Evolutionary conservation across 768 basidiomycete genomes (phyloP).

Genomic region (Hydnum rufescens): DNA sequence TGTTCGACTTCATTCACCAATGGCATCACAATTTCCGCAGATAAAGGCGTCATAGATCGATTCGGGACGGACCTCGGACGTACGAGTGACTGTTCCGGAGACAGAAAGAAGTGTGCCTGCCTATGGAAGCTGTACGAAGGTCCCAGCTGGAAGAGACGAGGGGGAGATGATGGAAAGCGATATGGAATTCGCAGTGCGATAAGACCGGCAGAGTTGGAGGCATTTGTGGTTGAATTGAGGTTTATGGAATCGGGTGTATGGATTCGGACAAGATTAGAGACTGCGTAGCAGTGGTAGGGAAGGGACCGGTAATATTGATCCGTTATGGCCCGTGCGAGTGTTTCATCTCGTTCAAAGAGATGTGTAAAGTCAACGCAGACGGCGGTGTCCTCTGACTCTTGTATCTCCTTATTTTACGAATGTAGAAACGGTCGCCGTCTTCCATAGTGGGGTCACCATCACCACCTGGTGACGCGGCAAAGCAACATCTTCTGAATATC

Average conservation of each 20-base stretch:
- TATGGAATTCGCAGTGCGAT: constrained; percentile 83
- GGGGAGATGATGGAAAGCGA: constrained; percentile 90
- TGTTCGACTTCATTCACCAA: constrained; percentile 90
- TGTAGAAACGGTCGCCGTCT: neutral
- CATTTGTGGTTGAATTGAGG: constrained; percentile 75
- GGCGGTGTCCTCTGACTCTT: constrained; percentile 83
- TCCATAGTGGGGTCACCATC: constrained; percentile 29
- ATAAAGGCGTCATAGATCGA: constrained; percentile 82
- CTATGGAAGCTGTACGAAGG: constrained; percentile 81
- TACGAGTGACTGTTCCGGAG: constrained; percentile 91
- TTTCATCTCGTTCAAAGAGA: constrained; percentile 73
- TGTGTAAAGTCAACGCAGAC: constrained; percentile 94
- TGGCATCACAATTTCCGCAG: constrained; percentile 72
- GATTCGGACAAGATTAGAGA: constrained; percentile 73
- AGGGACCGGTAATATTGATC: constrained; percentile 94
- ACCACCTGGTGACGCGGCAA: constrained; percentile 64
- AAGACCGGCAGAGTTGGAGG: constrained; percentile 69
- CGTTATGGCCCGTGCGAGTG: constrained; percentile 82
- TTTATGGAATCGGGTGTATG: constrained; percentile 90
- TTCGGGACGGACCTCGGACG: constrained; percentile 93
- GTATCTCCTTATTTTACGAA: constrained; percentile 38
- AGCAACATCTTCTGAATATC: constrained; percentile 67
- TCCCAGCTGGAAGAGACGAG: constrained; percentile 89
- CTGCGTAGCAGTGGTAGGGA: constrained; percentile 78
- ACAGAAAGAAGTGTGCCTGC: constrained; percentile 87